Conservation (phyloP, 108 stramenopile genomes). For the Parmales sp. region DNA sequence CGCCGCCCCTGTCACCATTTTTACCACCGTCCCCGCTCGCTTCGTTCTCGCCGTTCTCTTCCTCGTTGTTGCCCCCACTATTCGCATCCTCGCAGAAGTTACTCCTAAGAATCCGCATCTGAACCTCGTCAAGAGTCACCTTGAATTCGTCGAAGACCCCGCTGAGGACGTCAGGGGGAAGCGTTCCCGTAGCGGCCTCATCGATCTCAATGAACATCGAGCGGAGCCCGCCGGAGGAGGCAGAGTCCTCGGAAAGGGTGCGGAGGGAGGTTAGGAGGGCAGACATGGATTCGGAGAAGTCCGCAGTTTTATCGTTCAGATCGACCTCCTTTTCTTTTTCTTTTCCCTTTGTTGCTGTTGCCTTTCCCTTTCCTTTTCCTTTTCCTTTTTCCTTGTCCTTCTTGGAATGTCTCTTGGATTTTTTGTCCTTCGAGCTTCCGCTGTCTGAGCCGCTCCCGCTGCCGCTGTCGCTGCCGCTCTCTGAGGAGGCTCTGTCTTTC, state of each 20-base stretch:
- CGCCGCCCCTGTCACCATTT: not conserved
- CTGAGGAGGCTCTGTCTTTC: too few relatives aligned
- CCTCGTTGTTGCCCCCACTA: not conserved
- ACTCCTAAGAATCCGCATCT: not conserved
- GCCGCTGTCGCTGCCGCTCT: not conserved
- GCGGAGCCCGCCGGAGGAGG: not conserved
- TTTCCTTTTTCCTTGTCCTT: conserved; percentile 3
- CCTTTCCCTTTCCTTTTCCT: not conserved
- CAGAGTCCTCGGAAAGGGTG: not conserved
- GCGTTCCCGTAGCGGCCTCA: not conserved
- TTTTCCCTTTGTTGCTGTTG: not conserved
- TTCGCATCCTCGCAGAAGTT: not conserved
- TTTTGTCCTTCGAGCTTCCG: not conserved
- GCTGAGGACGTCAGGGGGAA: not conserved
- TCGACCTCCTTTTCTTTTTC: conserved; percentile 6
- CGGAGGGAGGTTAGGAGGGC: too few relatives aligned
- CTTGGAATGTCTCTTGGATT: not conserved
- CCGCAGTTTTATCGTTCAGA: not conserved
- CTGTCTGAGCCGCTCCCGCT: conserved; percentile 13
- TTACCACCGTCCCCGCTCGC: not conserved
- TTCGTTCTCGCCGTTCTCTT: not conserved
- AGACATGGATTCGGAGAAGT: conserved; percentile 14
- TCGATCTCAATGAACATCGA: conserved; percentile 3
- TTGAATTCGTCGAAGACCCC: not conserved
- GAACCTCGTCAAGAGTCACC: not conserved